Base-by-base conservation (phyloP, 345 rosid genomes). In the Noccaea bulbosa region DNA sequence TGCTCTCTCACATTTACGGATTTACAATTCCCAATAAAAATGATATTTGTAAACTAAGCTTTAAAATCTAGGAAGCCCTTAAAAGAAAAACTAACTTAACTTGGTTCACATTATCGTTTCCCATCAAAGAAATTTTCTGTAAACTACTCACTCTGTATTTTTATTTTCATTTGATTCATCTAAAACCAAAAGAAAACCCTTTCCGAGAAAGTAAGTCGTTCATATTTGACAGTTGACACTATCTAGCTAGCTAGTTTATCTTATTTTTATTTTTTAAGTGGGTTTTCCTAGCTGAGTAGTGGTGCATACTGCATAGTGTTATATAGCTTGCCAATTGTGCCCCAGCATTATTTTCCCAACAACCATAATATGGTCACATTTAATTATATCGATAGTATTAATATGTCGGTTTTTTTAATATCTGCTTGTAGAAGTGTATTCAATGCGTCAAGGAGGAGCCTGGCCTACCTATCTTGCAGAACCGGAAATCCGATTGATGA, bases 401-500 rank as follows among this genome's bases (percentile, higher is more conserved):
- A 11, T 54, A 4, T 5, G 15, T 16, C 2, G 5, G 6, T 34
- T 11, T 63, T 67, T 1, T 15, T 27, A 4, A 14, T 53, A 40
- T 72, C 4, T 70, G 4, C 62, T 50, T 69, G 15, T 50, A 87
- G 91, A 80, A 82, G 86, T 41, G 83, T 87, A 67, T 62, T 62
- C 59, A 89, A 89, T 83, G 89, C 79, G 8, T 83, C 96, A 2
- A 72, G 96, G 87, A 87, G 96, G 72, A 89, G 78, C 75, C 77
- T 87, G 52, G 84, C 72, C 15, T 85, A 80, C 79, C 65, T 84
- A 12, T 82, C 96, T 0, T 87, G 96, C 11, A 79, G 86, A 22
- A 83, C 85, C 0, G 93, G 91, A 0, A 89, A 89, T 67, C 96
- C 96, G 0, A 86, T 89, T 0, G 96, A 89, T 1, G 93, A 89